Evolutionary conservation across 495 filamentous ascomycete species (phyloP).

Genomic region (Pseudevernia furfuracea): DNA sequence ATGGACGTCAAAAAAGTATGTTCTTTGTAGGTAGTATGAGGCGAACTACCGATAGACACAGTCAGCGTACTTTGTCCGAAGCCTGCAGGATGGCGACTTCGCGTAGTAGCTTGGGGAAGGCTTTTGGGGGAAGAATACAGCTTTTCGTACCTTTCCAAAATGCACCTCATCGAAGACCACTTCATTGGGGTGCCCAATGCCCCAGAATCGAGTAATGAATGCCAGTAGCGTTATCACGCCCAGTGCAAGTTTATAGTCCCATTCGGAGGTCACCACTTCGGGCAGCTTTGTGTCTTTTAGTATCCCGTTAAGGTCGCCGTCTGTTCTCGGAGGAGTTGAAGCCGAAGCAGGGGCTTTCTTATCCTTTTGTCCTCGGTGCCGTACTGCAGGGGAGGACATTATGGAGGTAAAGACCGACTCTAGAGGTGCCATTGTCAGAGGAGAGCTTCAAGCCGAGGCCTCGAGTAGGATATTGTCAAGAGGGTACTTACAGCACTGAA

Average conservation of each 20-base stretch:
- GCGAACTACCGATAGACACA: slow-evolving; percentile 56
- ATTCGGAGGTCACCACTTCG: slow-evolving; percentile 45
- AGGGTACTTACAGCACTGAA: slow-evolving; percentile 5
- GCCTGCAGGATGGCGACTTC: neutral
- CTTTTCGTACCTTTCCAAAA: slow-evolving; percentile 82
- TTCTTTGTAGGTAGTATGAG: slow-evolving; percentile 93
- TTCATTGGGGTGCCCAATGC: slow-evolving; percentile 86
- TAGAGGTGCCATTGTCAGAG: neutral
- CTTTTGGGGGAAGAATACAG: neutral
- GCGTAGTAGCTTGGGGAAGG: neutral
- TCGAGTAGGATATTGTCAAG: neutral
- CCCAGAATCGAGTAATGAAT: slow-evolving; percentile 89
- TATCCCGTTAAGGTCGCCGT: slow-evolving; percentile 24
- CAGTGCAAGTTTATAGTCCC: slow-evolving; percentile 80
- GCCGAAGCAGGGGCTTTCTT: slow-evolving; percentile 35
- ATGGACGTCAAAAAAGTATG: slow-evolving; percentile 99
- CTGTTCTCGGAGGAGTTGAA: slow-evolving; percentile 17
- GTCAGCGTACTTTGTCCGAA: neutral
- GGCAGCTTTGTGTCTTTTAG: slow-evolving; percentile 23
- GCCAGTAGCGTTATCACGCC: slow-evolving; percentile 70
- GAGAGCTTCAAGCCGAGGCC: neutral
- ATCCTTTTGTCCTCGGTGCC: slow-evolving; percentile 41
- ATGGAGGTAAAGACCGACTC: slow-evolving; percentile 18
- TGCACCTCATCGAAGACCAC: slow-evolving; percentile 99
- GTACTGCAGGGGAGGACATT: slow-evolving; percentile 38